Conservation (phyloP, 768 basidiomycete genomes). For the Psilocybe sp. region DNA sequence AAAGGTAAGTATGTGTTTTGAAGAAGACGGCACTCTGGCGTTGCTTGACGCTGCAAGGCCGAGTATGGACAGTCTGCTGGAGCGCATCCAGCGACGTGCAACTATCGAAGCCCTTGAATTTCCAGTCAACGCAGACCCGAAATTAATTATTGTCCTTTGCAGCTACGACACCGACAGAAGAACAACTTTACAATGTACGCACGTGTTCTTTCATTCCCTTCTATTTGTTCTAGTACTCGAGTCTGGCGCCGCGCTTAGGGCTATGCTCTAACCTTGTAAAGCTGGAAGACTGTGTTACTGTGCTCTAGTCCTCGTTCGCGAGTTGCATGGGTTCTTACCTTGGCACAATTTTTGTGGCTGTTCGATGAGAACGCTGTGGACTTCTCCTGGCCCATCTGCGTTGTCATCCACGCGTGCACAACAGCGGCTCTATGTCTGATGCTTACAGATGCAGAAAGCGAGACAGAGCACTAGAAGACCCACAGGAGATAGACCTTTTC, state of each 20-base stretch:
- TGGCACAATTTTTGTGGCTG: too few relatives aligned
- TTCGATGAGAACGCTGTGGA: too few relatives aligned
- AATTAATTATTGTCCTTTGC: background rate
- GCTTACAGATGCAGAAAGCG: too few relatives aligned
- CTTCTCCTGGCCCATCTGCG: too few relatives aligned
- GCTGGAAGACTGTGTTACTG: background rate
- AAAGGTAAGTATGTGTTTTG: constrained; percentile 39
- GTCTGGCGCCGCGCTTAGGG: constrained; percentile 6
- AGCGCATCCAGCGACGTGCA: background rate
- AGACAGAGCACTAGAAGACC: too few relatives aligned
- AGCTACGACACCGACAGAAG: constrained; percentile 53
- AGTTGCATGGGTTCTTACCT: too few relatives aligned
- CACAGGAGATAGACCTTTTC: too few relatives aligned
- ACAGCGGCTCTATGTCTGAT: too few relatives aligned
- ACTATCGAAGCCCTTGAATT: background rate
- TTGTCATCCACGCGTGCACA: too few relatives aligned
- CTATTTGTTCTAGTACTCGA: constrained; percentile 1
- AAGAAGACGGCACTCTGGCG: background rate
- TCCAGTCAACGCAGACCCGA: background rate
- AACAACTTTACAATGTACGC: constrained; percentile 49
- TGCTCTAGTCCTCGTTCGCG: too few relatives aligned
- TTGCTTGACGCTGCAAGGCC: background rate
- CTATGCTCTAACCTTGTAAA: background rate
- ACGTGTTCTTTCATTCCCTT: constrained; percentile 1
- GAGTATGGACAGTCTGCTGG: background rate